Evolutionary conservation across 305 asterid species (phyloP).

Genomic region (Fraxinus albicans): DNA sequence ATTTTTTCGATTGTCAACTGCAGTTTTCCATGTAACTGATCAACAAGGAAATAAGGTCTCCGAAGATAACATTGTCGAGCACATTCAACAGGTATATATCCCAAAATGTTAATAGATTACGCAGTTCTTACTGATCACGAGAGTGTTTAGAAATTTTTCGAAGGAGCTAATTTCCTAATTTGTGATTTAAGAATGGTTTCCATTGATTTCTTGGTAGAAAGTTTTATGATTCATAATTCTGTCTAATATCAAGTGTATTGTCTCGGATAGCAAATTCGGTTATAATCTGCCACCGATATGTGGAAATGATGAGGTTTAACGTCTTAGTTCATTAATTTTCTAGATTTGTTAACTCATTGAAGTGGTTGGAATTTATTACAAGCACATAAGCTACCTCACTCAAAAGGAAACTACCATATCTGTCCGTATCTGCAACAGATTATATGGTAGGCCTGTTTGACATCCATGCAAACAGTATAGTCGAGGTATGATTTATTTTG

Average conservation of each 20-base stretch:
- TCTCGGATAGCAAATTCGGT: background rate
- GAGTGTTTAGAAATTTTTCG: background rate
- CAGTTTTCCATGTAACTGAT: background rate
- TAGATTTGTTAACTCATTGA: background rate
- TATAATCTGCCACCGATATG: background rate
- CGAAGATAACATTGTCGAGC: background rate
- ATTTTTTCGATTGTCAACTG: background rate
- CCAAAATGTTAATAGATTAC: background rate
- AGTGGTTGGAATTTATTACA: background rate
- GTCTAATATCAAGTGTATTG: background rate
- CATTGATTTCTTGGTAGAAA: background rate
- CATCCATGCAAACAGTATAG: background rate
- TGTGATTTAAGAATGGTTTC: background rate
- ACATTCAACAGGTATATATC: conserved; percentile 38
- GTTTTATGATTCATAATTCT: background rate
- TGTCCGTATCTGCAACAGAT: background rate
- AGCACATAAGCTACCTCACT: background rate
- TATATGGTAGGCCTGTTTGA: background rate
- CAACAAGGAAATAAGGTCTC: background rate
- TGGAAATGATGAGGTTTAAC: background rate
- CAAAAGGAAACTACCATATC: background rate
- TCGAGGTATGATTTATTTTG: background rate
- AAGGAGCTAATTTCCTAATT: background rate
- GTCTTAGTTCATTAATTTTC: background rate
- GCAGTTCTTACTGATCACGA: background rate